These are phyloP conservation scores for Suhomyces kilbournensis DNA, from an alignment of 805 yeast genomes.

Conservation along the genomic window DNA sequence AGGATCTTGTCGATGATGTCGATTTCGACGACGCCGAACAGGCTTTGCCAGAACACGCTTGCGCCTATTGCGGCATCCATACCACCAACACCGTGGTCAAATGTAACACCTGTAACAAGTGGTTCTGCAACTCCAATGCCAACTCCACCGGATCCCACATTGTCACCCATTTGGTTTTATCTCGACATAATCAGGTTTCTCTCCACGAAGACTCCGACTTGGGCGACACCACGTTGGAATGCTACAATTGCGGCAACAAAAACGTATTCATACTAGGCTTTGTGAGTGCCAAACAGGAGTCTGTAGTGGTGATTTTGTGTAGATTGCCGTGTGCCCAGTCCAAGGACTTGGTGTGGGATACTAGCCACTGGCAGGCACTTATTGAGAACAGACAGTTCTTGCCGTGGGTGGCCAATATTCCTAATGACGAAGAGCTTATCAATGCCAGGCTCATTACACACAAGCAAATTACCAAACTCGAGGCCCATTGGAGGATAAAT, in stretches of 20 bases:
- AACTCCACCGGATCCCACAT: slow-evolving; percentile 69
- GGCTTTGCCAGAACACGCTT: slow-evolving; percentile 30
- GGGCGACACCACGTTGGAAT: slow-evolving; percentile 85
- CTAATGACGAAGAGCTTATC: slow-evolving; percentile 61
- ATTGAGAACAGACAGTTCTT: slow-evolving; percentile 76
- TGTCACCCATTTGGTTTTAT: slow-evolving; percentile 76
- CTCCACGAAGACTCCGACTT: slow-evolving; percentile 77
- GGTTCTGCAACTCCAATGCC: slow-evolving; percentile 84
- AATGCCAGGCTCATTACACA: slow-evolving; percentile 55
- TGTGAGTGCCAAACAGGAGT: slow-evolving; percentile 81
- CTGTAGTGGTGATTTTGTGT: slow-evolving; percentile 83
- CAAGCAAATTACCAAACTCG: slow-evolving; percentile 67
- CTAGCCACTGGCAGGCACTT: slow-evolving; percentile 81
- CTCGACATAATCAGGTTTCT: slow-evolving; percentile 71
- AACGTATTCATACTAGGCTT: slow-evolving; percentile 82
- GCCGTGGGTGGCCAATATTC: slow-evolving; percentile 76
- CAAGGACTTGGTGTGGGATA: slow-evolving; percentile 81
- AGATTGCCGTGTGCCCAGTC: slow-evolving; percentile 83
- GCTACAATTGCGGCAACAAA: slow-evolving; percentile 83
- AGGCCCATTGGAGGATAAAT: slow-evolving; percentile 77
- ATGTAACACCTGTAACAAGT: slow-evolving; percentile 72
- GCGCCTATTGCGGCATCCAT: slow-evolving; percentile 74
- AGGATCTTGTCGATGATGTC: slow-evolving; percentile 10
- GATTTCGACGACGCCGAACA: neutral
- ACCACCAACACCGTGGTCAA: slow-evolving; percentile 63